A percentile compares a stretch with the other conserved stretches of the same genome.
Evolutionary conservation across 352 stramenopile species (phyloP).

Genomic region (Thalassiosira hispida): DNA sequence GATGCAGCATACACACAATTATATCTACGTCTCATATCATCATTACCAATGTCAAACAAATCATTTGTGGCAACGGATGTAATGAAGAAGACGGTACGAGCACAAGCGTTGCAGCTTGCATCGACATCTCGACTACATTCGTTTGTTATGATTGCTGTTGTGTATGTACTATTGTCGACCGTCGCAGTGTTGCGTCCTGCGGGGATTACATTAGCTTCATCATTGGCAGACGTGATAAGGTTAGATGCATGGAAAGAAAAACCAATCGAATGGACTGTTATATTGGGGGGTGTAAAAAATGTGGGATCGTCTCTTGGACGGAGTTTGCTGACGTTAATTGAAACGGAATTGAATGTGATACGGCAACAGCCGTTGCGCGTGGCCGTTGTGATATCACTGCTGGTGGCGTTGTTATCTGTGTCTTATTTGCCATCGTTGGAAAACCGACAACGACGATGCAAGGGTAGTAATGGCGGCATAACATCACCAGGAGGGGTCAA

Average conservation of each 20-base stretch:
- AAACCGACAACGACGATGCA: constrained; percentile 18
- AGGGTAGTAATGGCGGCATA: too few species aligned
- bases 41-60: constrained; percentile 44
- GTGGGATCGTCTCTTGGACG: constrained; percentile 38
- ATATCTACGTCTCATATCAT: constrained; percentile 69
- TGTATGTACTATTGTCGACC: constrained; percentile 61
- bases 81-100: constrained; percentile 32
- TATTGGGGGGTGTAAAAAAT: constrained; percentile 30
- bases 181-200: constrained; percentile 62
- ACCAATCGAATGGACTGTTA: constrained; percentile 54
- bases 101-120: constrained; percentile 50
- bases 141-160: constrained; percentile 61
- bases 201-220: constrained; percentile 32
- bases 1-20: constrained; percentile 70
- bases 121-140: constrained; percentile 59
- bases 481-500: not conserved
- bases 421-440: constrained; percentile 61
- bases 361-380: constrained; percentile 60
- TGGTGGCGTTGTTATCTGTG: constrained; percentile 55
- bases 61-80: constrained; percentile 29
- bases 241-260: constrained; percentile 51
- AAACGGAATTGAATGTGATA: constrained; percentile 34
- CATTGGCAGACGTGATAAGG: constrained; percentile 41
- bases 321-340: constrained; percentile 36
- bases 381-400: constrained; percentile 59